Percentiles rank a stretch among this genome's conserved stretches.
Evolutionary conservation across 2,329 filamentous ascomycete species (phyloP).

Genomic region (Lachnellula cervina): DNA sequence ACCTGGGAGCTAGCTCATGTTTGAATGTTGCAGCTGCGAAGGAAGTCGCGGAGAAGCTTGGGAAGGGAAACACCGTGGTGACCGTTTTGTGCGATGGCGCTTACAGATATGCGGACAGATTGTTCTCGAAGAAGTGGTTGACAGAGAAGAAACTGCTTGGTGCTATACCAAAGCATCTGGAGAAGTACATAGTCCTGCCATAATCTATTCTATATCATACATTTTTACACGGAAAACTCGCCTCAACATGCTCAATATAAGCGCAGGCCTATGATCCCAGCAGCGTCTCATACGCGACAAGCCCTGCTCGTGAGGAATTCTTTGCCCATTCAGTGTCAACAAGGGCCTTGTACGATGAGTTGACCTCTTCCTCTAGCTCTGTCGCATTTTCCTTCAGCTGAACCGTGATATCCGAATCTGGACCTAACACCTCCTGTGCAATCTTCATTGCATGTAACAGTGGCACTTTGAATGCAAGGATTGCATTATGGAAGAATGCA

Average conservation of each 20-base stretch:
- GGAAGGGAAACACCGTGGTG: constrained; percentile 83
- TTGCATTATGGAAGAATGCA: neutral
- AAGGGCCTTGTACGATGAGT: neutral
- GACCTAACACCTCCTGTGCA: constrained; percentile 32
- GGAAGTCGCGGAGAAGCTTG: constrained; percentile 86
- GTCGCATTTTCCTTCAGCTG: constrained; percentile 11
- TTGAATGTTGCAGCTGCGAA: constrained; percentile 94
- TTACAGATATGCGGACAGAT: constrained; percentile 90
- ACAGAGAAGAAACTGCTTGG: constrained; percentile 75
- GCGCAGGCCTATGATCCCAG: neutral
- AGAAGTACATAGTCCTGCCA: constrained; percentile 91
- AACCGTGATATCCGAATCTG: constrained; percentile 8
- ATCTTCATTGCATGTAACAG: constrained; percentile 38
- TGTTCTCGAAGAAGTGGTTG: constrained; percentile 92
- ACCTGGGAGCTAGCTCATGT: constrained; percentile 88
- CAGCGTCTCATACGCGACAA: neutral
- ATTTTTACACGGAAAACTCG: neutral
- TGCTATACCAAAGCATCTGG: constrained; percentile 77
- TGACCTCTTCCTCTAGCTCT: constrained; percentile 6
- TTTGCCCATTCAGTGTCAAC: neutral
- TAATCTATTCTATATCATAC: constrained; percentile 37
- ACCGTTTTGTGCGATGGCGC: constrained; percentile 93
- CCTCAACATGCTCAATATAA: neutral
- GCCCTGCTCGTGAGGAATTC: neutral
- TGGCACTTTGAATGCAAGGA: constrained; percentile 32